These are phyloP conservation scores for Solanum peruvianum DNA, from an alignment of 257 asterid species.

Conservation along the genomic window DNA sequence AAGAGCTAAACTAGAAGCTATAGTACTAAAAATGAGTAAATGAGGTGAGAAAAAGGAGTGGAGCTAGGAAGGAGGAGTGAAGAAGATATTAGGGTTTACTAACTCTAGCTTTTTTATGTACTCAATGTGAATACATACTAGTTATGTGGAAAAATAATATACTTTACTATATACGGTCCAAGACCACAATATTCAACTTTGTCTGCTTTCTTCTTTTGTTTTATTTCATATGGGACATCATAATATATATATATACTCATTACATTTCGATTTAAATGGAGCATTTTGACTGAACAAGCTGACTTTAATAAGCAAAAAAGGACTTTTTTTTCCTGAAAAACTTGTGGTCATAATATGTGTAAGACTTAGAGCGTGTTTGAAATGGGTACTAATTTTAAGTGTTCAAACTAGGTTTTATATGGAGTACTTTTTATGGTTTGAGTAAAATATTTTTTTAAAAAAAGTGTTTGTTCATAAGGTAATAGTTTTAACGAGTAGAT, in stretches of 20 bases:
- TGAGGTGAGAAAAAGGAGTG: neutral
- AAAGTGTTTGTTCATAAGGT: too few relatives aligned
- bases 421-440: too few relatives aligned
- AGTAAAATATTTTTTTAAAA: too few relatives aligned
- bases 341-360: neutral
- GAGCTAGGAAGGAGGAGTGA: neutral
- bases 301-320: neutral
- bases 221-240: neutral
- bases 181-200: neutral
- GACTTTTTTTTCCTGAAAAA: neutral
- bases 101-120: neutral
- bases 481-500: too few relatives aligned
- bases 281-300: neutral
- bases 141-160: neutral
- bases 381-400: too few relatives aligned
- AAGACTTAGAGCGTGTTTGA: too few relatives aligned
- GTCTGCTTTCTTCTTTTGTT: neutral
- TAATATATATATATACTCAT: neutral
- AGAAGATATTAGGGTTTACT: constrained; percentile 7
- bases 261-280: neutral
- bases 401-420: too few relatives aligned
- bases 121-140: neutral
- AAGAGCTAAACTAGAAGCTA: neutral
- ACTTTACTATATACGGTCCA: neutral
- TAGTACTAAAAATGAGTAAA: neutral